phyloP scores from a whole-genome alignment of 768 basidiomycete species.

The Mycena capillaripes region DNA sequence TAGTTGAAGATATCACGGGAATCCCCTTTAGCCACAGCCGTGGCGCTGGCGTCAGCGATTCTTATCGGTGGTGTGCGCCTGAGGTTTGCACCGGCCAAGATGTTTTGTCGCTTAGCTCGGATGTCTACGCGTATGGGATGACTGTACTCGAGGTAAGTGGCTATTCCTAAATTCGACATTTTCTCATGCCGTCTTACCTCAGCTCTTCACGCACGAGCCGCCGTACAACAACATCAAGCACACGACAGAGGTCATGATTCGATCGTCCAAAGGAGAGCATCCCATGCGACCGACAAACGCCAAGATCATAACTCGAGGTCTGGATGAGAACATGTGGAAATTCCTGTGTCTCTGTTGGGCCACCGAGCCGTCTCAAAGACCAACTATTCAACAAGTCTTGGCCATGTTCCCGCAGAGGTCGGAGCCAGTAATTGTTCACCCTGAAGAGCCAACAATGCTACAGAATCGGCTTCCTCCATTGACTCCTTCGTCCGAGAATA shows the following conservation, averaged over 20 bases:
- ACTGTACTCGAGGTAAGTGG: conserved; percentile 65
- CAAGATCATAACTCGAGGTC: conserved; percentile 53
- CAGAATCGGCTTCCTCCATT: too few species aligned
- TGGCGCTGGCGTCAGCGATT: conserved; percentile 59
- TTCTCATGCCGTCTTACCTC: neutral
- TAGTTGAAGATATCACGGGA: conserved; percentile 69
- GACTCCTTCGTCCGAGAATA: too few species aligned
- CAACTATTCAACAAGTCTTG: conserved; percentile 54
- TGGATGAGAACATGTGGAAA: conserved; percentile 61
- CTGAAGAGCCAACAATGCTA: too few species aligned
- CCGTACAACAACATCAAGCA: conserved; percentile 65
- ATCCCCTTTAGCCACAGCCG: conserved; percentile 68
- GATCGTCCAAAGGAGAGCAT: conserved; percentile 52
- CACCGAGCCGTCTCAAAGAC: conserved; percentile 50
- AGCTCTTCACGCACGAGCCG: conserved; percentile 67
- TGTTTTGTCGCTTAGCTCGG: conserved; percentile 60
- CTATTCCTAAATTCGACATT: neutral
- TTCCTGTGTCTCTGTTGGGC: conserved; percentile 62
- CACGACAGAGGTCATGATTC: conserved; percentile 64
- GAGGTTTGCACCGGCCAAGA: conserved; percentile 66
- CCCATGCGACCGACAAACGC: conserved; percentile 57
- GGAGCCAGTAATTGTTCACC: too few species aligned
- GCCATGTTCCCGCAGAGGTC: conserved; percentile 13
- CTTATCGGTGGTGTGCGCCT: conserved; percentile 68
- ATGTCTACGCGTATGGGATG: conserved; percentile 71